These are phyloP conservation scores for Cubamyces lactineus DNA, from an alignment of 768 basidiomycete species.

Conservation along the genomic window DNA sequence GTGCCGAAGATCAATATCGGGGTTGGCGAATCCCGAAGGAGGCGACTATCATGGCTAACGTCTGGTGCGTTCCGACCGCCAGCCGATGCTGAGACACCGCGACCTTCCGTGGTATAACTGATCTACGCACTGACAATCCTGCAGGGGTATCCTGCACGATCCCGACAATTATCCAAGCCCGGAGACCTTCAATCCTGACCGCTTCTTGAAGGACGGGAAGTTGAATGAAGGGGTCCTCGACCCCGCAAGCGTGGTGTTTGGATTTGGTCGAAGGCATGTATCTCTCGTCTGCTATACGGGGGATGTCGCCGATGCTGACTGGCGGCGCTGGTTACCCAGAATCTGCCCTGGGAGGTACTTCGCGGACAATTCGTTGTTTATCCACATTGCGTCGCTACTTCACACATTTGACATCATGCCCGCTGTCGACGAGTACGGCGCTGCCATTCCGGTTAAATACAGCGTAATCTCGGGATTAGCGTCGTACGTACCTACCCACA, in stretches of 20 bases:
- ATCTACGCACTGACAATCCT: neutral
- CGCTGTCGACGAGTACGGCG: slow-evolving; percentile 9
- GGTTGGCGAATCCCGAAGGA: slow-evolving; percentile 44
- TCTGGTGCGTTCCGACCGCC: slow-evolving; percentile 15
- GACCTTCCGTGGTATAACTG: no score
- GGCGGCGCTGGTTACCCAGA: neutral
- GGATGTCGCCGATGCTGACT: no score
- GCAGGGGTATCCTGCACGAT: slow-evolving; percentile 56
- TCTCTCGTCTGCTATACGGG: no score
- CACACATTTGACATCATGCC: slow-evolving; percentile 21
- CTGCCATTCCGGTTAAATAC: slow-evolving; percentile 6
- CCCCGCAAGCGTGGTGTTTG: slow-evolving; percentile 29
- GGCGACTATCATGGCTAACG: slow-evolving; percentile 21
- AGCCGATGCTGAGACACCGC: no score
- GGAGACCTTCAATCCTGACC: slow-evolving; percentile 50
- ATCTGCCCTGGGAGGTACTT: slow-evolving; percentile 27
- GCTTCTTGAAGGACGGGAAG: slow-evolving; percentile 41
- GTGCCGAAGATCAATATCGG: slow-evolving; percentile 43
- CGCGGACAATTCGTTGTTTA: slow-evolving; percentile 17
- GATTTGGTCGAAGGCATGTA: slow-evolving; percentile 29
- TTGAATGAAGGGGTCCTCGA: slow-evolving; percentile 10
- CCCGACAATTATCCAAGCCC: slow-evolving; percentile 50
- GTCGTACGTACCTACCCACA: slow-evolving; percentile 6
- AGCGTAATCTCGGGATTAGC: slow-evolving; percentile 7
- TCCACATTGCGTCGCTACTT: slow-evolving; percentile 16